Conservation (phyloP, 495 filamentous ascomycete species). For the Friedmanniomyces simplex region DNA sequence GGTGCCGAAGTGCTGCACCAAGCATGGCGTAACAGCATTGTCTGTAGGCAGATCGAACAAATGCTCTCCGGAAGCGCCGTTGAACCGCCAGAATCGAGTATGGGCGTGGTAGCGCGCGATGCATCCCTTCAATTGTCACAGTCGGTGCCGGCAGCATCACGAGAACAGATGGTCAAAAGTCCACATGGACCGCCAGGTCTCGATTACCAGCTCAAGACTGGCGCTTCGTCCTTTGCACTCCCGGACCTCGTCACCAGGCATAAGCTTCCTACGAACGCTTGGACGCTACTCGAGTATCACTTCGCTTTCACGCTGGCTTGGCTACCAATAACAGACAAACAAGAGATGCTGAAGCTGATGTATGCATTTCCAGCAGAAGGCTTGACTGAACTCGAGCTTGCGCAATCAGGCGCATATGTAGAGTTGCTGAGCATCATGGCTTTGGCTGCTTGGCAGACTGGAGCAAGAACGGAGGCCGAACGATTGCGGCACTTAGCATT, state of each 20-base stretch:
- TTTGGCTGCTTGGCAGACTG: constrained; percentile 36
- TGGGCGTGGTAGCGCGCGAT: no score
- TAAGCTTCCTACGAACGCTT: constrained; percentile 49
- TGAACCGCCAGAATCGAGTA: no score
- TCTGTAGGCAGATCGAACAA: constrained; percentile 27
- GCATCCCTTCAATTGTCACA: no score
- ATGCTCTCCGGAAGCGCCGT: constrained; percentile 18
- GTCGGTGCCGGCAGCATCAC: no score
- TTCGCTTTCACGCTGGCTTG: constrained; percentile 64
- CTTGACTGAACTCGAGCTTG: not conserved
- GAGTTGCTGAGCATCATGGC: constrained; percentile 55
- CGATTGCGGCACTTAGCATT: not conserved
- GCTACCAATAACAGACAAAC: constrained; percentile 63
- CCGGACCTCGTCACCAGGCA: no score
- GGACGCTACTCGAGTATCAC: constrained; percentile 58
- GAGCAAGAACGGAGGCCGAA: constrained; percentile 19
- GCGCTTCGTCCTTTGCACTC: no score
- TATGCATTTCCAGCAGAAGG: constrained; percentile 38
- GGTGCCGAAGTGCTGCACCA: constrained; percentile 25
- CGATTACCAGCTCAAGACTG: no score
- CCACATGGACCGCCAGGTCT: no score
- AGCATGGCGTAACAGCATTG: constrained; percentile 24
- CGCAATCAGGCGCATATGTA: constrained; percentile 46
- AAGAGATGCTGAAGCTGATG: constrained; percentile 47
- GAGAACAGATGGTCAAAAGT: no score